Evolutionary conservation across 768 basidiomycete species (phyloP).

Genomic region (Leccinum longicurvipes): DNA sequence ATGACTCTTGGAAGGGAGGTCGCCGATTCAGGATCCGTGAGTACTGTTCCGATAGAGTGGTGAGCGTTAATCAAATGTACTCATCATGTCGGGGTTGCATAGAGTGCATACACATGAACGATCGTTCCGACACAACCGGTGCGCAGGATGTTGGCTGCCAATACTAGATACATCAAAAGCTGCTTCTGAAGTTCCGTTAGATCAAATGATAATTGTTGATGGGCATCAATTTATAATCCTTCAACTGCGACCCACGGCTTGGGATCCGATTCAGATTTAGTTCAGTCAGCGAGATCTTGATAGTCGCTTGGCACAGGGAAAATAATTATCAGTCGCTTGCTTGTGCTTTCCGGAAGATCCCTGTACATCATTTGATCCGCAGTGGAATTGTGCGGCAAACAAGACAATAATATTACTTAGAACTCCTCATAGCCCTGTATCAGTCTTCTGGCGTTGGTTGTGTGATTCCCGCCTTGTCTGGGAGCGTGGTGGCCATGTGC

Average conservation of each 20-base stretch:
- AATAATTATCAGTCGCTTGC: neutral
- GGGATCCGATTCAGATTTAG: neutral
- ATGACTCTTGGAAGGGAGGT: slow-evolving; percentile 32
- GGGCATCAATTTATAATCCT: neutral
- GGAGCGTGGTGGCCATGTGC: slow-evolving; percentile 35
- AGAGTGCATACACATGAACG: no score
- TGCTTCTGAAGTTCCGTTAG: slow-evolving; percentile 1
- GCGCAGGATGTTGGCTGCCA: neutral
- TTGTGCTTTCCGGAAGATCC: neutral
- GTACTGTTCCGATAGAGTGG: neutral
- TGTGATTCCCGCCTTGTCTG: slow-evolving; percentile 21
- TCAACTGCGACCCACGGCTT: neutral
- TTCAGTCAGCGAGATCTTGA: neutral
- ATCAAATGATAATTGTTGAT: neutral
- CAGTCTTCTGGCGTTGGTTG: slow-evolving; percentile 23
- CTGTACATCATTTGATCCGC: slow-evolving; percentile 7
- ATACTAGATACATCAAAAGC: neutral
- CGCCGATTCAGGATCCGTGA: slow-evolving; percentile 12
- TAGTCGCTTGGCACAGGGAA: neutral
- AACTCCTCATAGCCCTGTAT: neutral
- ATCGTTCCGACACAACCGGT: no score
- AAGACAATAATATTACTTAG: neutral
- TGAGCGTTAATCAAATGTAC: neutral
- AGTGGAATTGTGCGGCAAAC: neutral
- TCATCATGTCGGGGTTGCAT: no score